Evolutionary conservation across 176 grass and related monocot species (phyloP).

Genomic region (Oryza meyeriana): DNA sequence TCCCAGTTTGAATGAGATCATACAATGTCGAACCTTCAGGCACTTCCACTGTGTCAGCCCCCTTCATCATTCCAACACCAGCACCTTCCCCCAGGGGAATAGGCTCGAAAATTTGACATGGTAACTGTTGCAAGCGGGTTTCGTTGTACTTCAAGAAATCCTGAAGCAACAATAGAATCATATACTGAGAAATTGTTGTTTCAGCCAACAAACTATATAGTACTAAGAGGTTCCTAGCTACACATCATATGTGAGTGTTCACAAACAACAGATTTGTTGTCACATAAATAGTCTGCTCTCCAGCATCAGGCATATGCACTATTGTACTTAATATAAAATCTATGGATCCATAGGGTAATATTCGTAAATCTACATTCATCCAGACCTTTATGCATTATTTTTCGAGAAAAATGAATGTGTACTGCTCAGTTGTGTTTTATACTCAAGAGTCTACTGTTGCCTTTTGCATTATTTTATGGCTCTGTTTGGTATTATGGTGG

Average conservation of each 20-base stretch:
- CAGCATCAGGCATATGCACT: neutral
- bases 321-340: neutral
- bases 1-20: constrained; percentile 98
- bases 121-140: constrained; percentile 61
- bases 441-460: neutral
- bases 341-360: neutral
- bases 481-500: neutral
- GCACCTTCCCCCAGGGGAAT: constrained; percentile 93
- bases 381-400: neutral
- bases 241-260: neutral
- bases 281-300: neutral
- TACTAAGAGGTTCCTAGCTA: neutral
- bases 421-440: neutral
- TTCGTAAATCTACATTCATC: neutral
- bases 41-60: constrained; percentile 82
- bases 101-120: constrained; percentile 79
- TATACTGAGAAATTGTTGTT: neutral
- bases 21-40: constrained; percentile 90
- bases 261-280: constrained; percentile 5
- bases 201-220: neutral
- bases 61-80: constrained; percentile 86
- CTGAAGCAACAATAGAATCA: constrained; percentile 37
- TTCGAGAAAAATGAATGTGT: neutral
- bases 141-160: constrained; percentile 96
- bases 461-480: neutral